Conservation (phyloP, 768 basidiomycete genomes). For the Epithele typhae region DNA sequence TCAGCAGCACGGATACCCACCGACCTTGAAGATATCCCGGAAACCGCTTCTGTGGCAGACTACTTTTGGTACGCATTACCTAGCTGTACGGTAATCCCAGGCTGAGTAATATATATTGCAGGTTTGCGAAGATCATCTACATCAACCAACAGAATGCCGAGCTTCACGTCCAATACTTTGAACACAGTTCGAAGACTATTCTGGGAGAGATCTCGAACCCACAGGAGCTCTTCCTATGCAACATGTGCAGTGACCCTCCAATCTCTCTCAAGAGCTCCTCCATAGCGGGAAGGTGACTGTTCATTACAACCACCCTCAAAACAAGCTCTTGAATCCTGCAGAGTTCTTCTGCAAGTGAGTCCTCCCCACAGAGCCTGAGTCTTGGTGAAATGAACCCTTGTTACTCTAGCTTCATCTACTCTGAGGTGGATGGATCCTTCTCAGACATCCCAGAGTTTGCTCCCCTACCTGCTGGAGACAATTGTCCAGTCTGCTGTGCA, state of each 20-base stretch:
- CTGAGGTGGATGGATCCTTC: conserved; percentile 42
- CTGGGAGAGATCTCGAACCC: conserved; percentile 55
- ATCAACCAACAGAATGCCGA: conserved; percentile 39
- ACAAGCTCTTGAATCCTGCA: conserved; percentile 25
- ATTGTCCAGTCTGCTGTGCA: conserved; percentile 53
- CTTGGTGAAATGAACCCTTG: not conserved
- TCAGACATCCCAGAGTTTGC: conserved; percentile 28
- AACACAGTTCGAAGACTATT: conserved; percentile 62
- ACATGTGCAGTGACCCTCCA: too few relatives aligned
- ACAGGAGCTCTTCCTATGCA: conserved; percentile 60
- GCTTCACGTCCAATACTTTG: conserved; percentile 72
- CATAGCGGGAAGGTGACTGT: too few relatives aligned
- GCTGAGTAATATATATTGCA: conserved; percentile 21
- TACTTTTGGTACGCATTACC: conserved; percentile 55
- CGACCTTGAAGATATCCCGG: conserved; percentile 30
- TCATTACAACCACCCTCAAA: conserved; percentile 32
- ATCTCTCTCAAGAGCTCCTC: too few relatives aligned
- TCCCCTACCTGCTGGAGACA: conserved; percentile 14
- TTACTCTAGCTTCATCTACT: conserved; percentile 44
- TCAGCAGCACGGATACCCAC: conserved; percentile 31
- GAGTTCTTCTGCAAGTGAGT: conserved; percentile 60
- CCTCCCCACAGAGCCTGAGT: too few relatives aligned
- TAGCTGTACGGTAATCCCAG: not conserved
- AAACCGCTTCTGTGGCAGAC: conserved; percentile 40
- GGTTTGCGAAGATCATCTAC: conserved; percentile 66